Percentiles rank a stretch among this genome's conserved stretches.
Conservation (phyloP, 2,329 filamentous ascomycete genomes). For the Torrubiellomyces zombiae region DNA sequence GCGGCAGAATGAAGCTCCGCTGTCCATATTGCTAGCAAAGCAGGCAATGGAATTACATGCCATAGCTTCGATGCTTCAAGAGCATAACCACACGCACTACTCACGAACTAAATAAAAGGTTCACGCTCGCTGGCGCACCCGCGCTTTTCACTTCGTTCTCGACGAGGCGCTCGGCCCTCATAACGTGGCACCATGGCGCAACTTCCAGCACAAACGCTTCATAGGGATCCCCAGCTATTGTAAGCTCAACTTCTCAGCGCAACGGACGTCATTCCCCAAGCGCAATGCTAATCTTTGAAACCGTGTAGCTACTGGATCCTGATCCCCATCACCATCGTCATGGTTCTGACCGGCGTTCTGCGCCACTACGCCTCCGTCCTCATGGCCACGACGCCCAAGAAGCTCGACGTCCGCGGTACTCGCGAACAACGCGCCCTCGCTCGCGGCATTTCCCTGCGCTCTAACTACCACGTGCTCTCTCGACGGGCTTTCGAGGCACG, state of each 20-base stretch:
- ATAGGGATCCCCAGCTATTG: constrained; percentile 96
- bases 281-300: background rate
- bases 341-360: constrained; percentile 90
- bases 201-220: constrained; percentile 81
- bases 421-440: constrained; percentile 77
- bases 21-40: too few relatives aligned
- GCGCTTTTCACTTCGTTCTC: background rate
- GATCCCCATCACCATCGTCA: constrained; percentile 90
- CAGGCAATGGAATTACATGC: too few relatives aligned
- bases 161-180: constrained; percentile 4
- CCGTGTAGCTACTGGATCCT: constrained; percentile 86
- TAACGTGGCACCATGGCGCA: constrained; percentile 51
- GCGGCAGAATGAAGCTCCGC: too few relatives aligned
- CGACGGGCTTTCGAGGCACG: constrained; percentile 61
- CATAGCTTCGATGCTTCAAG: too few relatives aligned
- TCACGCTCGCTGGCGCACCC: too few relatives aligned
- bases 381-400: constrained; percentile 72
- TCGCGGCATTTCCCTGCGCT: constrained; percentile 70
- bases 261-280: background rate
- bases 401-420: constrained; percentile 54
- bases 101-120: too few relatives aligned
- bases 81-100: too few relatives aligned
- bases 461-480: constrained; percentile 67
- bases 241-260: constrained; percentile 29
- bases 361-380: constrained; percentile 94